phyloP scores from a whole-genome alignment of 345 rosid species.

The Sisymbrium irio region DNA sequence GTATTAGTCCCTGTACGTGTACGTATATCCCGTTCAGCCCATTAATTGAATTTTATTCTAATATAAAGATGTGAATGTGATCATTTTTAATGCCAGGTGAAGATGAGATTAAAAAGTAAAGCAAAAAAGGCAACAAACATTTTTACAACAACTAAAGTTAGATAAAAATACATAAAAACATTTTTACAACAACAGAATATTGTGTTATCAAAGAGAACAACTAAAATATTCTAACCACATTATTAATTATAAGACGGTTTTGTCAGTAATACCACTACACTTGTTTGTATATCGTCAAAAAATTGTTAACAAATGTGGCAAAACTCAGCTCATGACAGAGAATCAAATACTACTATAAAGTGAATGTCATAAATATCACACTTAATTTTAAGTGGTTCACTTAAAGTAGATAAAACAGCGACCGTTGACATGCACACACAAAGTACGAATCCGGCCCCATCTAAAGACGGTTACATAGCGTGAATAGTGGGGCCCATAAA shows the following conservation, averaged over 20 bases:
- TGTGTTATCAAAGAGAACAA: neutral
- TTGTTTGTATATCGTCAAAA: conserved; percentile 1
- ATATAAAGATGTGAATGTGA: neutral
- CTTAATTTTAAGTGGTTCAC: neutral
- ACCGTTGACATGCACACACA: conserved; percentile 13
- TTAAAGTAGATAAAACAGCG: neutral
- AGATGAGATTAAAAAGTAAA: neutral
- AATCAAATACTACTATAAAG: neutral
- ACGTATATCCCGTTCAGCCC: neutral
- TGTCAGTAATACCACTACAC: neutral
- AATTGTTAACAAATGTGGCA: neutral
- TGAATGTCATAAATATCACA: conserved; percentile 11
- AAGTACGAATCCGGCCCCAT: neutral
- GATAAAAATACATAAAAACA: neutral
- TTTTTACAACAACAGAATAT: too few species aligned
- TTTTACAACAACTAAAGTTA: neutral
- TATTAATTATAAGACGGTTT: neutral
- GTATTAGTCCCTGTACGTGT: conserved; percentile 19
- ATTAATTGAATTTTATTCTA: neutral
- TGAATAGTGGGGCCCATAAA: neutral
- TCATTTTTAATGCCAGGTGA: neutral
- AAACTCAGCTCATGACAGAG: neutral
- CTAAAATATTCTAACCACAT: neutral
- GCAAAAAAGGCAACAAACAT: neutral
- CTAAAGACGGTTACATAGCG: neutral